Conservation (phyloP, 371 early-diverging fungal genomes). For the Mortierella sp. region DNA sequence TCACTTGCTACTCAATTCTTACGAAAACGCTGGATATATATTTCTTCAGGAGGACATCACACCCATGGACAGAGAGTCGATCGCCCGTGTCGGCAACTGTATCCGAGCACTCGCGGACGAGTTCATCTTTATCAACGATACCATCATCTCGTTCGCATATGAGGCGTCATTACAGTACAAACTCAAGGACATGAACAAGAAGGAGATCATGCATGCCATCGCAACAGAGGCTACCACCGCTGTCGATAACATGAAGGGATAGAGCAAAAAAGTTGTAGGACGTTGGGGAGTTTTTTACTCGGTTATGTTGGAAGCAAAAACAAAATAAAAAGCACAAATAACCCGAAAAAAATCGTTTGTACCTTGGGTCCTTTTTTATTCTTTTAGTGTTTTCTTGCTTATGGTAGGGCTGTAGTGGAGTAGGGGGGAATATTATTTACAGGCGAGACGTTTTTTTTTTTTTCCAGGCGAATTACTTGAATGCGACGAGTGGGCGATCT, state of each 20-base stretch:
- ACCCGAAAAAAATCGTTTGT: no score
- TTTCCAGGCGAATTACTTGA: no score
- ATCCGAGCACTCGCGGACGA: conserved; percentile 83
- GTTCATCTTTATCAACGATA: conserved; percentile 87
- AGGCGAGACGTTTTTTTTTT: no score
- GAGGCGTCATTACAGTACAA: conserved; percentile 84
- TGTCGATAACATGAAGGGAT: conserved; percentile 50
- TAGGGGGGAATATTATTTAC: no score
- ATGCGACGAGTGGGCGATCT: no score
- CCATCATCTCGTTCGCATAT: conserved; percentile 88
- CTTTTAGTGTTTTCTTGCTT: no score
- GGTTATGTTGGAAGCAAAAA: no score
- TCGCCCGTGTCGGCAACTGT: conserved; percentile 92
- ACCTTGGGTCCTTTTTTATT: no score
- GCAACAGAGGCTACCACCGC: conserved; percentile 53
- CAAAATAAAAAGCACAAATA: no score
- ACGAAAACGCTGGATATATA: neutral
- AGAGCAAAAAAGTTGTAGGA: neutral
- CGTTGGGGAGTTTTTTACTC: neutral
- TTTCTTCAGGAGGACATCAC: conserved; percentile 65
- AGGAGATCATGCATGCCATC: conserved; percentile 70
- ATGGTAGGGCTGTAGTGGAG: no score
- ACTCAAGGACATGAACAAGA: conserved; percentile 74
- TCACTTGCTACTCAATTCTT: neutral
- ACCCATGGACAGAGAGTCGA: conserved; percentile 77